Conservation (phyloP, 352 stramenopile genomes). For the Vaucheria bursata region DNA sequence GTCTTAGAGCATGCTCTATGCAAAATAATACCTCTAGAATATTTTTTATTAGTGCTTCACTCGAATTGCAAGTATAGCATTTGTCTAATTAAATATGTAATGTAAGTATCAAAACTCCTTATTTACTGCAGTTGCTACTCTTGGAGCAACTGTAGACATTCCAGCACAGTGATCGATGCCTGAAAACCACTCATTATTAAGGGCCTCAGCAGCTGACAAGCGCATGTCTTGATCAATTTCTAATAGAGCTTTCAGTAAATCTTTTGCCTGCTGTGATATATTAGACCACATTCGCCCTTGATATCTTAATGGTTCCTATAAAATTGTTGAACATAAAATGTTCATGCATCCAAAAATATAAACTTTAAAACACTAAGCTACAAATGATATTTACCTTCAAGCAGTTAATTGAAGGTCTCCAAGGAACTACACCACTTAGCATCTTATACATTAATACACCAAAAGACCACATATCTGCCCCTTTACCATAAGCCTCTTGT, state of each 20-base stretch:
- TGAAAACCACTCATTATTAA: constrained; percentile 36
- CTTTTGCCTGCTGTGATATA: constrained; percentile 25
- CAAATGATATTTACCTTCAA: constrained; percentile 11
- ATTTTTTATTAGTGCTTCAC: no score
- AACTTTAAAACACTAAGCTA: no score
- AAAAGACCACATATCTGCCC: constrained; percentile 76
- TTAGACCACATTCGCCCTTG: constrained; percentile 20
- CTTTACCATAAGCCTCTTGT: constrained; percentile 76
- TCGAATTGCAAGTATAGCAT: no score
- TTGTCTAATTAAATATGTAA: no score
- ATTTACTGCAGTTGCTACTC: no score
- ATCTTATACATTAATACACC: constrained; percentile 62
- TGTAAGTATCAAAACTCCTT: no score
- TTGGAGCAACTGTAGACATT: constrained; percentile 35
- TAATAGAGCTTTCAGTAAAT: constrained; percentile 28
- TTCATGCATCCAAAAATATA: no score
- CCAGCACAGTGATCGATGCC: constrained; percentile 42
- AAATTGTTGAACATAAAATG: no score
- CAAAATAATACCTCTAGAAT: no score
- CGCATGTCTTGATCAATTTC: constrained; percentile 36
- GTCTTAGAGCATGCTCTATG: no score
- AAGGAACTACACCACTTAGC: constrained; percentile 51
- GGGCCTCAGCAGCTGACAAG: constrained; percentile 23
- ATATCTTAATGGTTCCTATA: constrained; percentile 19
- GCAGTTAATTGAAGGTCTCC: constrained; percentile 32